Conservation (phyloP, 1,139 yeast species). For the Kluyveromyces sp. region DNA sequence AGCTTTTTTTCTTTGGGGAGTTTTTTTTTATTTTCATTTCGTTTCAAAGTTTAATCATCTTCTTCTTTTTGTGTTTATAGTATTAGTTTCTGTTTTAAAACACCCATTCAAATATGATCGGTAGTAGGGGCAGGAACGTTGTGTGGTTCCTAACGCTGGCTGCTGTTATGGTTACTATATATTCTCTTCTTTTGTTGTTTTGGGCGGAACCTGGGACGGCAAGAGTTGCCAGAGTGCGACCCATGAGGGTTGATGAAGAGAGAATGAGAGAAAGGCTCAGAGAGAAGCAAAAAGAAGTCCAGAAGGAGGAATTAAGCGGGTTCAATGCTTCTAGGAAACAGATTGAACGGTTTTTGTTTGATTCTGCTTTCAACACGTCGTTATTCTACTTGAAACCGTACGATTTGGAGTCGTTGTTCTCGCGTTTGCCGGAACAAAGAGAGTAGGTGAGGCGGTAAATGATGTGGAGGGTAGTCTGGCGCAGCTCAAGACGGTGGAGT, state of each 20-base stretch:
- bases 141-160: constrained; percentile 1
- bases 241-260: neutral
- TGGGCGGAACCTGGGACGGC: neutral
- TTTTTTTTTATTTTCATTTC: too few species aligned
- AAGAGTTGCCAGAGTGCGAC: neutral
- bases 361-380: constrained; percentile 7
- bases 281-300: neutral
- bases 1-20: neutral
- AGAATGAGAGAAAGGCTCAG: neutral
- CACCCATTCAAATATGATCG: neutral
- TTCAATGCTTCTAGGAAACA: neutral
- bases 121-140: neutral
- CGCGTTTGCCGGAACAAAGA: neutral
- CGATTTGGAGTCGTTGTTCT: constrained; percentile 4
- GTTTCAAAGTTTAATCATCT: too few species aligned
- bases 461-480: neutral
- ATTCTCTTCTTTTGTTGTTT: neutral
- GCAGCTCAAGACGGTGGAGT: constrained; percentile 20
- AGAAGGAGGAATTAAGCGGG: too few species aligned
- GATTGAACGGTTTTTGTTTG: neutral
- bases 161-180: constrained; percentile 1
- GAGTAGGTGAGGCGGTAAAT: neutral
- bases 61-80: too few species aligned
- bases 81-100: neutral
- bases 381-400: constrained; percentile 8